Percentiles rank a stretch among this genome's conserved stretches.
Conservation (phyloP, 257 asterid genomes). For the Jacaranda copaia region DNA sequence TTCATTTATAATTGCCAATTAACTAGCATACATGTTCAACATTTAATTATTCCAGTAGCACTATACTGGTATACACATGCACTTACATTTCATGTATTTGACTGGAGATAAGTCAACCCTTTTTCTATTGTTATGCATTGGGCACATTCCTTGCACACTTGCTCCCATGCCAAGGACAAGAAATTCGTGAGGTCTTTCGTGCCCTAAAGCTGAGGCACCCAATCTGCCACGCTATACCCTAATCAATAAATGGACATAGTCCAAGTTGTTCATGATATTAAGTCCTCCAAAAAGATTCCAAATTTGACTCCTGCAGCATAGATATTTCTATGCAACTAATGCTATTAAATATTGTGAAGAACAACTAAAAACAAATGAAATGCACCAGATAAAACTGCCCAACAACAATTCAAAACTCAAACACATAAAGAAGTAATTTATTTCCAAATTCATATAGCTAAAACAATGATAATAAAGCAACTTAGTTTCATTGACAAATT, state of each 20-base stretch:
- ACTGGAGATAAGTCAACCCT: neutral
- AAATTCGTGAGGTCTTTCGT: neutral
- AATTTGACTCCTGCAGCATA: conserved; percentile 17
- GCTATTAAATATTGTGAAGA: neutral
- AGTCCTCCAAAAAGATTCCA: conserved; percentile 1
- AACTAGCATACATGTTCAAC: neutral
- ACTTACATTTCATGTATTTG: neutral
- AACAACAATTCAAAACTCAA: conserved; percentile 1
- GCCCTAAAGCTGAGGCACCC: conserved; percentile 16
- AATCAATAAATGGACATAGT: conserved; percentile 5
- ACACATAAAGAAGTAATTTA: neutral
- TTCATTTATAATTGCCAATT: neutral
- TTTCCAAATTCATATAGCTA: conserved; percentile 1
- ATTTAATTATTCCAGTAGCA: neutral
- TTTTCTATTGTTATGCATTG: neutral
- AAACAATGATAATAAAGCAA: conserved; percentile 18
- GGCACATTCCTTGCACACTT: neutral
- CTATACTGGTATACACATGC: neutral
- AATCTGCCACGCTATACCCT: neutral
- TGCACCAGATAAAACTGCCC: neutral
- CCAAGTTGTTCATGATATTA: conserved; percentile 20
- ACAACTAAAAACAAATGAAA: conserved; percentile 9
- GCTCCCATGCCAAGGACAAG: conserved; percentile 21
- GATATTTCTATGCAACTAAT: conserved; percentile 14
- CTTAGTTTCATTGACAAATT: conserved; percentile 14